Conservation (phyloP, 2,329 filamentous ascomycete genomes). For the Fusarium clavum region DNA sequence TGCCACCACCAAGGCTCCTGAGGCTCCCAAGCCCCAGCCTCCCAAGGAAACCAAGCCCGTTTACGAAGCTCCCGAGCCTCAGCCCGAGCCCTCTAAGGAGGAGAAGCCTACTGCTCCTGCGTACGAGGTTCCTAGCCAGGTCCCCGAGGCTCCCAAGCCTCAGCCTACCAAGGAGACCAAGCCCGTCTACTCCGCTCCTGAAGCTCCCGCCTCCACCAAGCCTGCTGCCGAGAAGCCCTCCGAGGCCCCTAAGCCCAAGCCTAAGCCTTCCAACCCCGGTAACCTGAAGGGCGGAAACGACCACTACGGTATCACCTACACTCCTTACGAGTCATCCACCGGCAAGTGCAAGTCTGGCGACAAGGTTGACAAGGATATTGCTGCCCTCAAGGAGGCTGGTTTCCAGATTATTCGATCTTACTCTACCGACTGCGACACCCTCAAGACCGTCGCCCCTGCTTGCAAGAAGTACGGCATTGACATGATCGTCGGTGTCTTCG, state of each 20-base stretch:
- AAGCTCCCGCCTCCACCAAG: constrained; percentile 21
- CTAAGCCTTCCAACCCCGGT: constrained; percentile 44
- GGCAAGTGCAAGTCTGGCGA: constrained; percentile 72
- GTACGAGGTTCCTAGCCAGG: constrained; percentile 26
- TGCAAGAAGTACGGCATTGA: constrained; percentile 74
- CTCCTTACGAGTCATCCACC: constrained; percentile 71
- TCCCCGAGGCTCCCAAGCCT: constrained; percentile 19
- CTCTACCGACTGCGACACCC: constrained; percentile 89
- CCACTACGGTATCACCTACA: constrained; percentile 84
- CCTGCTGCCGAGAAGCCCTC: constrained; percentile 35
- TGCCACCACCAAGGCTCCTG: constrained; percentile 28
- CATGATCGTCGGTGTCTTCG: constrained; percentile 89
- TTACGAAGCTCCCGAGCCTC: constrained; percentile 34
- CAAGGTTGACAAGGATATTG: constrained; percentile 71
- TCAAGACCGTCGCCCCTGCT: constrained; percentile 79
- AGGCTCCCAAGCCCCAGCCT: constrained; percentile 37
- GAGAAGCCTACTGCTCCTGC: constrained; percentile 23
- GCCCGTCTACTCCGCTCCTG: constrained; percentile 20
- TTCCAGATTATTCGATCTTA: constrained; percentile 84
- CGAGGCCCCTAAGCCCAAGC: constrained; percentile 41
- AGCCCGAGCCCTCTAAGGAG: constrained; percentile 40
- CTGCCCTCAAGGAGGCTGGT: constrained; percentile 70
- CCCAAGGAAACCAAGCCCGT: constrained; percentile 38
- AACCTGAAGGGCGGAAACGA: constrained; percentile 57
- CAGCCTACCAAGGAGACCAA: background rate